phyloP scores from a whole-genome alignment of 768 basidiomycete species.

The Pleurotus tuber-regium region DNA sequence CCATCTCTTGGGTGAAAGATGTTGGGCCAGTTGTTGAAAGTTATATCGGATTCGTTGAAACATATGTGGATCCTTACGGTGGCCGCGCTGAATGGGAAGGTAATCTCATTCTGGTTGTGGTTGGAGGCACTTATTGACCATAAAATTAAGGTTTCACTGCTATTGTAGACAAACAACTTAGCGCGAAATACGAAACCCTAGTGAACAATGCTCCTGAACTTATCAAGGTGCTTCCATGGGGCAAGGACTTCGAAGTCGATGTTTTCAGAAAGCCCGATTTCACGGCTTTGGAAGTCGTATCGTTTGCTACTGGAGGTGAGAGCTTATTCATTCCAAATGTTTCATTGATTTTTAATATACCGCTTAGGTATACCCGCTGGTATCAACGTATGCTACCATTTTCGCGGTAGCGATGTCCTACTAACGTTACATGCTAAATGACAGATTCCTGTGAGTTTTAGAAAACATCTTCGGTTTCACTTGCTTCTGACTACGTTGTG shows the following conservation, averaged over 20 bases:
- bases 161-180: constrained; percentile 81
- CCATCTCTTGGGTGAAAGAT: constrained; percentile 82
- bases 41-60: constrained; percentile 72
- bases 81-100: constrained; percentile 95
- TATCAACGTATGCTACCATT: constrained; percentile 59
- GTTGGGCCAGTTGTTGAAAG: constrained; percentile 85
- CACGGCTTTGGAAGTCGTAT: constrained; percentile 78
- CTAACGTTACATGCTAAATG: too few species aligned
- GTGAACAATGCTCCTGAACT: constrained; percentile 76
- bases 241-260: constrained; percentile 62
- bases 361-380: constrained; percentile 75
- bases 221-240: constrained; percentile 85
- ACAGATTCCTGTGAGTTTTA: constrained; percentile 59
- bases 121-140: constrained; percentile 9
- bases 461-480: neutral
- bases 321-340: neutral
- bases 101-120: constrained; percentile 18
- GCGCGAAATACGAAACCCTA: constrained; percentile 76
- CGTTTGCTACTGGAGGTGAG: constrained; percentile 81
- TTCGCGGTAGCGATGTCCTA: constrained; percentile 1
- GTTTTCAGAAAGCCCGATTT: constrained; percentile 86
- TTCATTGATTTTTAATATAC: constrained; percentile 1
- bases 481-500: neutral
- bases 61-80: constrained; percentile 87
- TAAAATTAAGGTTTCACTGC: constrained; percentile 74